Conservation (phyloP, 768 basidiomycete species). For the Boletus reticuloceps region DNA sequence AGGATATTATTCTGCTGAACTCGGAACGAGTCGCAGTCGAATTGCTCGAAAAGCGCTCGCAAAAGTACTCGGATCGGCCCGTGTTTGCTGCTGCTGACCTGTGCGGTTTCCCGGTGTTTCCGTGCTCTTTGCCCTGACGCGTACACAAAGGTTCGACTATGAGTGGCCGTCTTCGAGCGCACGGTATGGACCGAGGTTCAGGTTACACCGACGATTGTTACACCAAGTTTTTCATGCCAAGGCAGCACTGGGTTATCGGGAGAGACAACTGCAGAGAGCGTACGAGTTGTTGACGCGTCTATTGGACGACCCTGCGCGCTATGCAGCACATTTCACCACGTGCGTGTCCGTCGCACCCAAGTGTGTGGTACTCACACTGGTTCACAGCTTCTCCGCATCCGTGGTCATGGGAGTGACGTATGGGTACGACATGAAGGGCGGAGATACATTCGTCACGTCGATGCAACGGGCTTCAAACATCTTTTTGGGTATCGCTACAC, state of each 20-base stretch:
- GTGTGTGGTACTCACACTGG: no score
- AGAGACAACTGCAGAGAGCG: constrained; percentile 31
- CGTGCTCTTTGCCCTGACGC: no score
- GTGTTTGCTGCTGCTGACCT: constrained; percentile 19
- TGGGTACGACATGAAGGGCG: constrained; percentile 21
- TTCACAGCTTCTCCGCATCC: constrained; percentile 5
- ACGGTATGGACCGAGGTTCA: constrained; percentile 34
- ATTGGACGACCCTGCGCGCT: constrained; percentile 25
- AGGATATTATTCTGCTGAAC: constrained; percentile 22
- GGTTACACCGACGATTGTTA: constrained; percentile 34
- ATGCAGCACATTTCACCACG: constrained; percentile 23
- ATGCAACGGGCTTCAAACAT: not conserved
- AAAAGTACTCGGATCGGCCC: constrained; percentile 28
- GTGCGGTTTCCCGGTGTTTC: not conserved
- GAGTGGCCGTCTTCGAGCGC: constrained; percentile 39
- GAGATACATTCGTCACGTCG: no score
- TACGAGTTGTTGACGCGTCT: constrained; percentile 32
- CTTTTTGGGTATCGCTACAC: not conserved
- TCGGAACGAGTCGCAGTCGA: constrained; percentile 25
- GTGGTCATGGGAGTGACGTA: constrained; percentile 32
- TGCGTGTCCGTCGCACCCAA: not conserved
- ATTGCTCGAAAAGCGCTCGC: constrained; percentile 28
- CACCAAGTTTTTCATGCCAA: constrained; percentile 35
- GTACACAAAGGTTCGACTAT: constrained; percentile 14
- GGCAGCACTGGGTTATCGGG: constrained; percentile 25